Percentiles rank a stretch among this genome's conserved stretches.
phyloP scores from a whole-genome alignment of 1,139 yeast genomes.

The Scheffersomyces titani region DNA sequence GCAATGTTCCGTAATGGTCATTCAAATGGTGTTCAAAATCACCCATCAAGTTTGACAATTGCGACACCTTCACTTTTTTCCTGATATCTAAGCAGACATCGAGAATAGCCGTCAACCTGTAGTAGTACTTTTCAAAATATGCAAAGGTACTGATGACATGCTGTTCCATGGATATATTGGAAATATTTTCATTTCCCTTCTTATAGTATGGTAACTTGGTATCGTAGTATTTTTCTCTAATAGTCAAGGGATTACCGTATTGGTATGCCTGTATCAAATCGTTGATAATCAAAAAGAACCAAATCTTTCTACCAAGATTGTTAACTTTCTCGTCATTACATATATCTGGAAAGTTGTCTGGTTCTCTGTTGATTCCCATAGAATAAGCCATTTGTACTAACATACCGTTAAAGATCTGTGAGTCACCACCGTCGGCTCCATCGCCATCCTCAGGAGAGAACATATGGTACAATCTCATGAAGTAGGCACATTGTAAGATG shows the following conservation, averaged over 20 bases:
- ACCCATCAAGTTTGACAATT: conserved; percentile 22
- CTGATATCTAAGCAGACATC: conserved; percentile 25
- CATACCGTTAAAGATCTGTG: conserved; percentile 37
- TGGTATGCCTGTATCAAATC: conserved; percentile 39
- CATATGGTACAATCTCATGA: conserved; percentile 37
- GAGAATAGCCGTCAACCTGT: conserved; percentile 22
- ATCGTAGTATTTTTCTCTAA: conserved; percentile 32
- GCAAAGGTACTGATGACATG: conserved; percentile 23
- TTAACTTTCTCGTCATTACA: conserved; percentile 24
- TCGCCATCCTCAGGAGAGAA: conserved; percentile 57
- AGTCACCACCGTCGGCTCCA: conserved; percentile 47
- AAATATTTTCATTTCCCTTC: conserved; percentile 28
- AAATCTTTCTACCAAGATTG: conserved; percentile 35
- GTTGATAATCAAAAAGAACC: conserved; percentile 31
- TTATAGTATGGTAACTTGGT: conserved; percentile 23
- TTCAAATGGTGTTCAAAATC: conserved; percentile 31
- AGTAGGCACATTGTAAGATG: conserved; percentile 49
- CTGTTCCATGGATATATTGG: conserved; percentile 30
- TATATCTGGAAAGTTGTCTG: conserved; percentile 26
- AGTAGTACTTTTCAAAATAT: conserved; percentile 25
- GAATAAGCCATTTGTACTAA: conserved; percentile 44
- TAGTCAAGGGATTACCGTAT: conserved; percentile 40
- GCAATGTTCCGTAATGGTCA: conserved; percentile 23
- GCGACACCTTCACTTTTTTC: conserved; percentile 17
- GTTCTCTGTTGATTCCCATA: conserved; percentile 50